Conservation (phyloP, 2,329 filamentous ascomycete species). For the Ambrosiella beaveri region DNA sequence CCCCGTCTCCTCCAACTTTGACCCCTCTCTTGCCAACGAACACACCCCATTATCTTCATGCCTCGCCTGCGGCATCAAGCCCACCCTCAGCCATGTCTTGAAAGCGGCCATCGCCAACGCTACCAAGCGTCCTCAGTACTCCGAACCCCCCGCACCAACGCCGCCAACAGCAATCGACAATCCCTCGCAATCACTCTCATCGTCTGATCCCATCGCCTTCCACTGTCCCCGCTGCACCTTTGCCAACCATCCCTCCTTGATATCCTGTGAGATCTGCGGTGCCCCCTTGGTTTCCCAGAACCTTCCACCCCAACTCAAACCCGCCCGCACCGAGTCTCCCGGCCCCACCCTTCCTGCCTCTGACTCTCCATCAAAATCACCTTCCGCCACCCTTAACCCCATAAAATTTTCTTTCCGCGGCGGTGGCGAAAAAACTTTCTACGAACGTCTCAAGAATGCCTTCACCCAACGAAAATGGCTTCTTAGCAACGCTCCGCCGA, state of each 20-base stretch:
- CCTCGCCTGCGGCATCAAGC: conserved; percentile 85
- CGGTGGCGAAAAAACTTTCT: conserved; percentile 79
- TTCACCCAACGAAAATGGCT: conserved; percentile 93
- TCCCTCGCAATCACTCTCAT: conserved; percentile 10
- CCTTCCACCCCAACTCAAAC: conserved; percentile 20
- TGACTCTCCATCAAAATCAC: conserved; percentile 18
- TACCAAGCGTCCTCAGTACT: conserved; percentile 29
- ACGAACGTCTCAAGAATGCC: conserved; percentile 72
- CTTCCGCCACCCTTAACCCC: conserved; percentile 26
- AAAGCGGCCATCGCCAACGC: conserved; percentile 74
- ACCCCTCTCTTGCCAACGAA: conserved; percentile 61
- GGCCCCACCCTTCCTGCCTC: conserved; percentile 48
- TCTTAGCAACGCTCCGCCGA: conserved; percentile 71
- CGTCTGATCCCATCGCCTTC: conserved; percentile 20
- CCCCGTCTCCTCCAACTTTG: conserved; percentile 82
- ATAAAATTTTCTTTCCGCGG: conserved; percentile 84
- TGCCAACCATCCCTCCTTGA: conserved; percentile 72
- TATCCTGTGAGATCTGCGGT: conserved; percentile 81
- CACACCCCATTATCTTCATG: conserved; percentile 74
- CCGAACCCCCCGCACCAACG: background rate
- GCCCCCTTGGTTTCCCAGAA: conserved; percentile 48
- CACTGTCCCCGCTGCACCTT: conserved; percentile 85
- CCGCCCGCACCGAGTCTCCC: conserved; percentile 52
- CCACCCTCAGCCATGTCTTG: conserved; percentile 61
- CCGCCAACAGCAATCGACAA: background rate